These are phyloP conservation scores for Rutstroemia sp. DNA, from an alignment of 2,329 filamentous ascomycete species.

Conservation along the genomic window DNA sequence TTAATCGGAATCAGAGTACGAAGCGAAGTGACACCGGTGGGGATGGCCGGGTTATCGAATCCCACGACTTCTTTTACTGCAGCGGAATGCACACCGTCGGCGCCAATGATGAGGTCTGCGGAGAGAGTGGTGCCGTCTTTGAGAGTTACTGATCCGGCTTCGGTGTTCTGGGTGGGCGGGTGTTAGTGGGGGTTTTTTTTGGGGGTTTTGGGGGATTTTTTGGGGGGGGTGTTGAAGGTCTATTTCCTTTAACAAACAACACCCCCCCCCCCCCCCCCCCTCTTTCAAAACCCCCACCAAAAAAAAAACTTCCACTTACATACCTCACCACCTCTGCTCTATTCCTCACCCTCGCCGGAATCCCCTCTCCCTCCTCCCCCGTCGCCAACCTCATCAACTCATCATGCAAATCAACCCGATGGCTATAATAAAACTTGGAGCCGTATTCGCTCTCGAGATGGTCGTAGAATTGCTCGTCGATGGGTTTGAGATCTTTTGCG, in stretches of 20 bases:
- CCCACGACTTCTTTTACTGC: not conserved
- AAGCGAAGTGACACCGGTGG: slow-evolving; percentile 18
- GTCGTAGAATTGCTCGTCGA: slow-evolving; percentile 11
- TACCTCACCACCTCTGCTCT: slow-evolving; percentile 33
- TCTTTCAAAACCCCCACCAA: slow-evolving; percentile 11
- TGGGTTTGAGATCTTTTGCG: slow-evolving; percentile 11
- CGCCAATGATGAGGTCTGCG: slow-evolving; percentile 46
- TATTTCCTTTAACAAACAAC: too few relatives aligned
- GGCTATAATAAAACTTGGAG: slow-evolving; percentile 44
- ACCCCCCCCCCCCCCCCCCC: slow-evolving; percentile 16
- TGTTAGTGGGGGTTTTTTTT: too few relatives aligned
- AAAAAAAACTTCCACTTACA: not conserved
- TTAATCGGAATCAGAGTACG: slow-evolving; percentile 19
- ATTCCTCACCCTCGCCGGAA: slow-evolving; percentile 32
- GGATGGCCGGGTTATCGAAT: not conserved
- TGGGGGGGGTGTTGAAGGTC: too few relatives aligned
- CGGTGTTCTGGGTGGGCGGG: not conserved
- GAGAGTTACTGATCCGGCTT: slow-evolving; percentile 35
- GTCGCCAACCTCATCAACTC: slow-evolving; percentile 42
- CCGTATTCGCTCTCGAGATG: slow-evolving; percentile 17
- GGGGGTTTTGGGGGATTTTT: too few relatives aligned
- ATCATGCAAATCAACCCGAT: slow-evolving; percentile 46
- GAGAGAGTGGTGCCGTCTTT: slow-evolving; percentile 36
- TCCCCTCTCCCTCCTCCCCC: slow-evolving; percentile 30
- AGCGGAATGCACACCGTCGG: slow-evolving; percentile 40